A percentile compares a stretch with the other conserved stretches of the same genome.
phyloP scores from a whole-genome alignment of 345 rosid genomes.

The Abelmoschus esculentus region DNA sequence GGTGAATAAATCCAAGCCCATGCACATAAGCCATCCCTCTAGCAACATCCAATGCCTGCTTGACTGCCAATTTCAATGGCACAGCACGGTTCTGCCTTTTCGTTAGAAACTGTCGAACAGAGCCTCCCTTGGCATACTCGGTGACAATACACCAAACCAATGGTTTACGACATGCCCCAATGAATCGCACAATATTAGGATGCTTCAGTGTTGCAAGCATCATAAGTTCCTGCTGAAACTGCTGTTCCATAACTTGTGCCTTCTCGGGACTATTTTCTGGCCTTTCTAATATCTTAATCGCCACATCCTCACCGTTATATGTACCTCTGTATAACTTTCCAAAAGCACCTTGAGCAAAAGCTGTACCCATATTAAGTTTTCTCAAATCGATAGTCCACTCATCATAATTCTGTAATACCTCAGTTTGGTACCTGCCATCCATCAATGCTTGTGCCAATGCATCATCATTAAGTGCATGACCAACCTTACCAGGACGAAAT shows the following conservation, averaged over 20 bases:
- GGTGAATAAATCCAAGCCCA: too few species aligned
- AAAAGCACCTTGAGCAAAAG: too few species aligned
- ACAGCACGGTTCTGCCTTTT: conserved; percentile 33
- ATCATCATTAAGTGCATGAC: conserved; percentile 47
- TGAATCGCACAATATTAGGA: conserved; percentile 43
- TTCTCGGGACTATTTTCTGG: conserved; percentile 16
- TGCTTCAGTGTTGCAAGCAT: conserved; percentile 53
- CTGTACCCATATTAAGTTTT: conserved; percentile 46
- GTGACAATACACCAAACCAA: conserved; percentile 54
- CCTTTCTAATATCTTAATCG: too few species aligned
- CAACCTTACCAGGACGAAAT: conserved; percentile 46
- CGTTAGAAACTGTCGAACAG: conserved; percentile 35
- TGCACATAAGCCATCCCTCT: too few species aligned
- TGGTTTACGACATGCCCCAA: conserved; percentile 40
- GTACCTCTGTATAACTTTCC: too few species aligned
- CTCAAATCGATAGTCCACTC: conserved; percentile 62
- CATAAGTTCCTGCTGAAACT: conserved; percentile 48
- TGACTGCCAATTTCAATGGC: conserved; percentile 7
- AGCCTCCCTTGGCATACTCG: conserved; percentile 42
- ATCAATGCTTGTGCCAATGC: conserved; percentile 51
- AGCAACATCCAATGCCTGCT: too few species aligned
- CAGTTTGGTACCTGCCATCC: conserved; percentile 45
- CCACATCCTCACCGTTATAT: too few species aligned
- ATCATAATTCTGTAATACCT: conserved; percentile 41
- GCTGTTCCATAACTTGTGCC: conserved; percentile 48